Percentiles rank a stretch among this genome's conserved stretches.
Evolutionary conservation across 176 grass and related monocot species (phyloP).

Genomic region (Stipa capillata): DNA sequence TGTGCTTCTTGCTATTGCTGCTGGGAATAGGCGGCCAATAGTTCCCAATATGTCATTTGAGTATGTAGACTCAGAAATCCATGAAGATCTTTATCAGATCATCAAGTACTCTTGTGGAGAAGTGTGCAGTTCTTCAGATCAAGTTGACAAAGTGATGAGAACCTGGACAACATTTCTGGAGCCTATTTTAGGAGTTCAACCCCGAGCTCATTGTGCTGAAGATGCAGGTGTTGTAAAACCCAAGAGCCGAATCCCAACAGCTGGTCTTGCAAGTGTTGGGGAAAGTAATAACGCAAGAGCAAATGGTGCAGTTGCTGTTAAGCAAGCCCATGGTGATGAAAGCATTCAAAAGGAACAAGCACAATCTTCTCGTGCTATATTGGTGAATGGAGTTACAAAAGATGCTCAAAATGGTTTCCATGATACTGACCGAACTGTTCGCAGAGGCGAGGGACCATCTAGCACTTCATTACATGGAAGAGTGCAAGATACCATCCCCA

Average conservation of each 20-base stretch:
- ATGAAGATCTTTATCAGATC: slow-evolving; percentile 64
- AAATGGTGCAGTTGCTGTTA: slow-evolving; percentile 22
- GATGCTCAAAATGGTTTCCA: slow-evolving; percentile 25
- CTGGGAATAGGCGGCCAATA: slow-evolving; percentile 39
- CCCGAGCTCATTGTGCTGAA: slow-evolving; percentile 28
- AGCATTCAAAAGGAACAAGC: slow-evolving; percentile 18
- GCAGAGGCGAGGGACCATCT: slow-evolving; percentile 9
- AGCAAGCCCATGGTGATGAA: slow-evolving; percentile 6
- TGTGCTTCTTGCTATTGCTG: slow-evolving; percentile 52
- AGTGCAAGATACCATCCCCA: neutral
- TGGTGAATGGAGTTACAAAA: slow-evolving; percentile 14
- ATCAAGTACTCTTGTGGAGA: slow-evolving; percentile 69
- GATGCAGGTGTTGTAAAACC: slow-evolving; percentile 21
- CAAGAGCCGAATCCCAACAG: slow-evolving; percentile 29
- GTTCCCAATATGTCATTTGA: slow-evolving; percentile 67
- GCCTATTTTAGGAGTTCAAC: slow-evolving; percentile 45
- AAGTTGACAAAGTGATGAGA: slow-evolving; percentile 47
- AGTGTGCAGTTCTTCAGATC: slow-evolving; percentile 53
- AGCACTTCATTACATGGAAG: neutral
- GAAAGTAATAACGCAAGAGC: slow-evolving; percentile 32
- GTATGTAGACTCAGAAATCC: slow-evolving; percentile 48
- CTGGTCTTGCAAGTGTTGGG: slow-evolving; percentile 20
- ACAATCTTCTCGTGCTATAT: neutral
- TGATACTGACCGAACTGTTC: slow-evolving; percentile 11
- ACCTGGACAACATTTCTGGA: slow-evolving; percentile 61